A percentile compares a stretch with the other conserved stretches of the same genome.
Evolutionary conservation across 768 basidiomycete species (phyloP).

Genomic region (Collybia sordida): DNA sequence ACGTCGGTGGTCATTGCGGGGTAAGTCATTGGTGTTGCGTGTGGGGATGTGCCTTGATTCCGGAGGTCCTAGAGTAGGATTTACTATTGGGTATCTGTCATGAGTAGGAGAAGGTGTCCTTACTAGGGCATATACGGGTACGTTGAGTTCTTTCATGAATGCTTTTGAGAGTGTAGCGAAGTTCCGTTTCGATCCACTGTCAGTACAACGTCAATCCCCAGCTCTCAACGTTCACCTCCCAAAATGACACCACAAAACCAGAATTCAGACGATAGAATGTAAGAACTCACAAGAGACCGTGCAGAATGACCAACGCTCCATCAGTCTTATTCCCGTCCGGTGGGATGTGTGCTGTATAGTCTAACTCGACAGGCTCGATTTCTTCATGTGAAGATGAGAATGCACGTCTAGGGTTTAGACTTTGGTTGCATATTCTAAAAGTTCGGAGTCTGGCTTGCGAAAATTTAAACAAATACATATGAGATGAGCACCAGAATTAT

Average conservation of each 20-base stretch:
- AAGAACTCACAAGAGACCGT: constrained; percentile 55
- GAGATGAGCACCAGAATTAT: no score
- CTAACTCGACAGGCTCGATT: constrained; percentile 12
- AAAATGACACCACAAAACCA: no score
- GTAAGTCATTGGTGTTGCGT: constrained; percentile 69
- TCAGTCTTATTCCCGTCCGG: constrained; percentile 25
- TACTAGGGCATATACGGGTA: constrained; percentile 69
- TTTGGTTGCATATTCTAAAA: not conserved
- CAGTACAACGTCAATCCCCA: not conserved
- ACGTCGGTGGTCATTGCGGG: constrained; percentile 75
- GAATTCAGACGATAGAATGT: no score
- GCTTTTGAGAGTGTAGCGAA: constrained; percentile 76
- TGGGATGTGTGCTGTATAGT: constrained; percentile 15
- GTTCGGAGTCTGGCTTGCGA: not conserved
- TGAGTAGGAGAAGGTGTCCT: not conserved
- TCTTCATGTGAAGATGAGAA: not conserved
- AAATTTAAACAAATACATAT: no score
- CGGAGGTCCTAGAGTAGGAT: constrained; percentile 47
- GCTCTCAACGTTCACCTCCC: no score
- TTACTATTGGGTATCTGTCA: not conserved
- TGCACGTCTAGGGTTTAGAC: not conserved
- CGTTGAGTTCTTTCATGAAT: constrained; percentile 55
- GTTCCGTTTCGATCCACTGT: constrained; percentile 82
- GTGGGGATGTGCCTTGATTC: constrained; percentile 82
- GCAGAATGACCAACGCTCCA: constrained; percentile 51